Evolutionary conservation across 2,329 filamentous ascomycete genomes (phyloP), one percentile per base, ranked within the genome.

Genomic region (Phaeomoniella chlamydospora): DNA sequence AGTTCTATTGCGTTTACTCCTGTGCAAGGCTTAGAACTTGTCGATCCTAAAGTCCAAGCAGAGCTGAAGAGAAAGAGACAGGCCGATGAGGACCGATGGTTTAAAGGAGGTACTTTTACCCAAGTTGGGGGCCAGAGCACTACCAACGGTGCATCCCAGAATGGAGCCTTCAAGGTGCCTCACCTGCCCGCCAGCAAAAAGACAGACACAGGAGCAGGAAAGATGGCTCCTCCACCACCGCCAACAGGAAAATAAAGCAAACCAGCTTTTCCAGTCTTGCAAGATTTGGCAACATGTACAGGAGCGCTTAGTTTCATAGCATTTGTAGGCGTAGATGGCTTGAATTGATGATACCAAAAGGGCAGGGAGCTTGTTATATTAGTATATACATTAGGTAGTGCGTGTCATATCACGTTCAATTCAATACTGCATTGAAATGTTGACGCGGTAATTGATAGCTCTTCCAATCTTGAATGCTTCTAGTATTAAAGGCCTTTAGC

Each of bases 31-130:
- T 68, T 98, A 29, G 88, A 98, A 62, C 71, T 98, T 10, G 87
- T 96, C 4, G 88, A 96, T 55, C 90, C 90, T 15, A 94, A 90
- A 64, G 74, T 82, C 39, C 77, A 86, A 47, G 82, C 84, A 5
- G 86, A 94, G 62, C 71, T 93, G 55, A 86, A 72, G 52, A 72
- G 85, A 48, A 96, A 96, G 65, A 69, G 86, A 43, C 92, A 94
- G 55, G 87, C 85, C 1, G 90, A 96, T 44, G 85, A 94, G 54
- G 88, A 96, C 53, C 70, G 85, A 26, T 98, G 86, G 80, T 98
- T 98, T 66, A 93, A 90, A 58, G 83, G 85, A 33, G 90, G 90
- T n/a, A 87, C 84, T 0, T 98, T 98, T 52, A 94, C 90, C 5
- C 87, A 94, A 56, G 72, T 93, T 38, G 76, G 76, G 6, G 46